Percentiles rank a stretch among this genome's conserved stretches.
phyloP scores from a whole-genome alignment of 1,139 yeast species.

The Saccharomyces hybrid region DNA sequence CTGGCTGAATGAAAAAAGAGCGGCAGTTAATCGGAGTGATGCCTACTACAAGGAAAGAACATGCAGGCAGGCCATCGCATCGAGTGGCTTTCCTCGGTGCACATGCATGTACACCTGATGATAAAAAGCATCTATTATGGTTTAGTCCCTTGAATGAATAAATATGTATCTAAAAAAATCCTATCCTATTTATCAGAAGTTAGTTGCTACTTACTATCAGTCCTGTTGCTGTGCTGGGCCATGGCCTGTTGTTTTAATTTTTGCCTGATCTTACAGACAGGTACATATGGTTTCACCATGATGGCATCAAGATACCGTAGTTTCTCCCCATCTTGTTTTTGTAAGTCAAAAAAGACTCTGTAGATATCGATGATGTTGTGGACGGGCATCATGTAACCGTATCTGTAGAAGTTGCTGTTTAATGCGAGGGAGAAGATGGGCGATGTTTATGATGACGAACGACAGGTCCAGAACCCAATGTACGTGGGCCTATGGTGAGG shows the following conservation, averaged over 20 bases:
- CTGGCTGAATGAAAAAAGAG: too few relatives aligned
- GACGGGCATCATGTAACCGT: conserved; percentile 61
- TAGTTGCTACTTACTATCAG: not conserved
- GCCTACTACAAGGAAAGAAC: too few relatives aligned
- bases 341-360: conserved; percentile 50
- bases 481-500: conserved; percentile 39
- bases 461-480: conserved; percentile 51
- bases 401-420: conserved; percentile 45
- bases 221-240: not conserved
- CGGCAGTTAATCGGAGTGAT: too few relatives aligned
- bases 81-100: too few relatives aligned
- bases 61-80: too few relatives aligned
- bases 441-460: conserved; percentile 50
- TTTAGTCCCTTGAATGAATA: conserved; percentile 25
- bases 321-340: conserved; percentile 52
- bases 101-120: too few relatives aligned
- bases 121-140: conserved; percentile 1
- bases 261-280: conserved; percentile 32
- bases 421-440: conserved; percentile 59
- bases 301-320: conserved; percentile 50
- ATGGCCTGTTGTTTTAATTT: conserved; percentile 1
- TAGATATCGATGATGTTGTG: conserved; percentile 48
- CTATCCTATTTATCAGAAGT: not conserved
- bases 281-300: too few relatives aligned
- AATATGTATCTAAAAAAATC: conserved; percentile 5